Percentiles rank a stretch among this genome's conserved stretches.
These are phyloP conservation scores for Macaranga tanarius DNA, from an alignment of 441 rosid species.

Conservation along the genomic window DNA sequence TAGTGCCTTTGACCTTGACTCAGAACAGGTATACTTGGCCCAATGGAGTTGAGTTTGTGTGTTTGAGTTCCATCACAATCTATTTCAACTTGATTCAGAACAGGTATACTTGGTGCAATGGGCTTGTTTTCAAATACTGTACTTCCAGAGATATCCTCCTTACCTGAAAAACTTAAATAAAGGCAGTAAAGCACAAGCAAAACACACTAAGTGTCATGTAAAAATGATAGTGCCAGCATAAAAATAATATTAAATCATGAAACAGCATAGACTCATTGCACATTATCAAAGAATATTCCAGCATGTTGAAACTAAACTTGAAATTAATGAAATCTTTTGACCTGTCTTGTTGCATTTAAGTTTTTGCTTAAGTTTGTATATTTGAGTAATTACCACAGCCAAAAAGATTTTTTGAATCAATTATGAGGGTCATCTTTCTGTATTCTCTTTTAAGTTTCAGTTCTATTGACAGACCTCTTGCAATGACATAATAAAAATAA, in stretches of 20 bases:
- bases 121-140: constrained; percentile 50
- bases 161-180: constrained; percentile 78
- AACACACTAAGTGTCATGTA: constrained; percentile 29
- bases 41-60: constrained; percentile 29
- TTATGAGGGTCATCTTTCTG: not conserved
- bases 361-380: not conserved
- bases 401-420: not conserved
- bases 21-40: constrained; percentile 31
- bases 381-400: not conserved
- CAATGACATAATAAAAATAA: not conserved
- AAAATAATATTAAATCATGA: not conserved
- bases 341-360: not conserved
- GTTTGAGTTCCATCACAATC: constrained; percentile 40
- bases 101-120: constrained; percentile 37
- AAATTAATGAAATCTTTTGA: not conserved
- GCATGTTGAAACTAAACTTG: not conserved
- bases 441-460: not conserved
- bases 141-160: constrained; percentile 48
- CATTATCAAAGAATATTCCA: not conserved
- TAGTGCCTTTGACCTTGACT: constrained; percentile 47
- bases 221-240: not conserved
- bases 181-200: constrained; percentile 61
- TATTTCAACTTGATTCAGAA: constrained; percentile 40
- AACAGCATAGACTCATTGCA: not conserved
- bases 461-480: not conserved